These are phyloP conservation scores for Aspergillus vadensis DNA, from an alignment of 2,329 filamentous ascomycete genomes.

Conservation along the genomic window DNA sequence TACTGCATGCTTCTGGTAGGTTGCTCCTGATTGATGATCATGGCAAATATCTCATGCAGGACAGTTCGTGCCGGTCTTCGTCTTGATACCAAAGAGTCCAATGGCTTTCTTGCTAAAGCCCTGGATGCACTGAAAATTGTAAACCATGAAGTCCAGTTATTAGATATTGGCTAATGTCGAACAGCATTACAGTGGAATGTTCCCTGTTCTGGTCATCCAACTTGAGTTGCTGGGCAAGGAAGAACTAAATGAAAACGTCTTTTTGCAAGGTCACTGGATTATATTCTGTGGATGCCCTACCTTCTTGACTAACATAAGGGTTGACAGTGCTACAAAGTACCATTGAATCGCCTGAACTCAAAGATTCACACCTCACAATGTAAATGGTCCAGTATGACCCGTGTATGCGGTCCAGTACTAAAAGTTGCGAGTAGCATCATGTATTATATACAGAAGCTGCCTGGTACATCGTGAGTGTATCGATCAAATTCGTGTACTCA, in stretches of 20 bases:
- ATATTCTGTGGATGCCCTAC: not conserved
- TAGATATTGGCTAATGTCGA: not conserved
- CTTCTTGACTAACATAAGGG: conserved; percentile 16
- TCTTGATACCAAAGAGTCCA: conserved; percentile 46
- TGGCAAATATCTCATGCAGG: conserved; percentile 7
- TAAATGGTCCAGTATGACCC: conserved; percentile 27
- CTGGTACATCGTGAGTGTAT: conserved; percentile 51
- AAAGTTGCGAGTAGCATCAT: conserved; percentile 50
- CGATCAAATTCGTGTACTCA: not conserved
- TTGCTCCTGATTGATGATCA: conserved; percentile 8
- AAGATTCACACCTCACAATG: conserved; percentile 65
- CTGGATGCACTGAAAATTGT: conserved; percentile 60
- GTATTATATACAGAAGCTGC: conserved; percentile 67
- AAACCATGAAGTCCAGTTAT: conserved; percentile 1
- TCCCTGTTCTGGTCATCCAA: conserved; percentile 67
- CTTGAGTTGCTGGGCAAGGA: conserved; percentile 63
- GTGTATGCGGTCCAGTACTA: not conserved
- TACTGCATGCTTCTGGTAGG: conserved; percentile 66
- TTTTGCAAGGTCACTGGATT: conserved; percentile 41
- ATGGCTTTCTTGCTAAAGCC: conserved; percentile 58
- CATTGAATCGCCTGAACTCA: conserved; percentile 61
- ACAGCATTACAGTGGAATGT: conserved; percentile 63
- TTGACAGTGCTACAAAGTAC: conserved; percentile 60
- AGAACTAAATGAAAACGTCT: conserved; percentile 40
- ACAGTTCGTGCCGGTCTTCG: conserved; percentile 32